These are phyloP conservation scores for Ascosphaera acerosa DNA, from an alignment of 2,329 filamentous ascomycete species.

Conservation along the genomic window DNA sequence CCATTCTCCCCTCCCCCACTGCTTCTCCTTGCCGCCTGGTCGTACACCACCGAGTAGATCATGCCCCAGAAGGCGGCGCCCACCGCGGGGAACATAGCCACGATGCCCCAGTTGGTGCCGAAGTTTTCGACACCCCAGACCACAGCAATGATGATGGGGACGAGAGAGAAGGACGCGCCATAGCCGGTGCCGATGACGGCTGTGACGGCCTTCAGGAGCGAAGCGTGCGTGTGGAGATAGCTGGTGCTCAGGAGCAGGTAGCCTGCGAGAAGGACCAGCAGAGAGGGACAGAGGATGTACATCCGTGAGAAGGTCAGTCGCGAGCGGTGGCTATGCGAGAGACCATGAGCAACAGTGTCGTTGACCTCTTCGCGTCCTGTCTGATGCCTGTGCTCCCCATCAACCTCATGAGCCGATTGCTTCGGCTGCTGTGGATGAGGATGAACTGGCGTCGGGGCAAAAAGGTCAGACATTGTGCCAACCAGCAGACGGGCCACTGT, in stretches of 20 bases:
- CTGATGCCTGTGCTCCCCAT: too few relatives aligned
- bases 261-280: conserved; percentile 45
- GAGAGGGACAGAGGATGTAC: conserved; percentile 51
- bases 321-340: too few relatives aligned
- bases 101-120: conserved; percentile 90
- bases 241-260: conserved; percentile 58
- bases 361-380: too few relatives aligned
- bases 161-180: conserved; percentile 69
- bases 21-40: conserved; percentile 8
- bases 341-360: too few relatives aligned
- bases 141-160: conserved; percentile 80
- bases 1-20: conserved; percentile 17
- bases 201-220: conserved; percentile 68
- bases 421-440: conserved; percentile 26
- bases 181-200: conserved; percentile 73
- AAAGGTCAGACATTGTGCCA: conserved; percentile 64
- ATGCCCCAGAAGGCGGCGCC: conserved; percentile 79
- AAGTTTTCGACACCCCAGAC: conserved; percentile 99
- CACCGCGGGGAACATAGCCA: conserved; percentile 70
- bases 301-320: conserved; percentile 47
- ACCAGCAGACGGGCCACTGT: conserved; percentile 78
- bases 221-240: conserved; percentile 48
- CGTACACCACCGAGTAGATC: conserved; percentile 40
- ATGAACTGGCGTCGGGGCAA: conserved; percentile 43
- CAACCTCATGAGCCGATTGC: too few relatives aligned